These are phyloP conservation scores for Auriscalpium orientale DNA, from an alignment of 768 basidiomycete species.

Conservation along the genomic window DNA sequence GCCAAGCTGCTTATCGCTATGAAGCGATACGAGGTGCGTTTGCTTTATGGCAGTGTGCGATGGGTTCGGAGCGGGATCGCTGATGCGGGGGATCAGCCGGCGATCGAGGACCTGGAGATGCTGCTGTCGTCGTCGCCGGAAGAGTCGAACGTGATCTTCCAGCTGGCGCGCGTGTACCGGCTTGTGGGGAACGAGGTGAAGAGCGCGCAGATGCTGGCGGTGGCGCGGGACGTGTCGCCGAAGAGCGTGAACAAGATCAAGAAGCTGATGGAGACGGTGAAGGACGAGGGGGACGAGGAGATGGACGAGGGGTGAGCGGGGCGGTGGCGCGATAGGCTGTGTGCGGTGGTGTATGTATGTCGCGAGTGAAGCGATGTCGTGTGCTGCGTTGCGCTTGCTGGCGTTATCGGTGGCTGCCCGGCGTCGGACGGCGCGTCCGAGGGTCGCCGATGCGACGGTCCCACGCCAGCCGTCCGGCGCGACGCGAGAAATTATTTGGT, in stretches of 20 bases:
- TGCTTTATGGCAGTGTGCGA: conserved; percentile 8
- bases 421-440: neutral
- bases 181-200: conserved; percentile 70
- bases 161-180: conserved; percentile 88
- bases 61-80: conserved; percentile 11
- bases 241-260: conserved; percentile 81
- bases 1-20: conserved; percentile 85
- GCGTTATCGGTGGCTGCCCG: neutral
- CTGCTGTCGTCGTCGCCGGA: conserved; percentile 82
- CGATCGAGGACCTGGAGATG: conserved; percentile 72
- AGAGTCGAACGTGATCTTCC: conserved; percentile 95
- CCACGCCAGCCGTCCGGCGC: neutral
- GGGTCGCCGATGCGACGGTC: conserved; percentile 3
- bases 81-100: conserved; percentile 45
- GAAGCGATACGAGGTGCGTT: conserved; percentile 73
- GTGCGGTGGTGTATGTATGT: neutral
- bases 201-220: conserved; percentile 78
- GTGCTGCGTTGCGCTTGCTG: no score
- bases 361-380: neutral
- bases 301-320: conserved; percentile 68
- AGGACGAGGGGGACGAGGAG: conserved; percentile 54
- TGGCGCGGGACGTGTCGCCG: conserved; percentile 90
- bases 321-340: neutral
- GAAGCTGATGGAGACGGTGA: conserved; percentile 64
- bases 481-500: conserved; percentile 4